These are phyloP conservation scores for Eutrema yunnanense DNA, from an alignment of 345 rosid species.

Conservation along the genomic window DNA sequence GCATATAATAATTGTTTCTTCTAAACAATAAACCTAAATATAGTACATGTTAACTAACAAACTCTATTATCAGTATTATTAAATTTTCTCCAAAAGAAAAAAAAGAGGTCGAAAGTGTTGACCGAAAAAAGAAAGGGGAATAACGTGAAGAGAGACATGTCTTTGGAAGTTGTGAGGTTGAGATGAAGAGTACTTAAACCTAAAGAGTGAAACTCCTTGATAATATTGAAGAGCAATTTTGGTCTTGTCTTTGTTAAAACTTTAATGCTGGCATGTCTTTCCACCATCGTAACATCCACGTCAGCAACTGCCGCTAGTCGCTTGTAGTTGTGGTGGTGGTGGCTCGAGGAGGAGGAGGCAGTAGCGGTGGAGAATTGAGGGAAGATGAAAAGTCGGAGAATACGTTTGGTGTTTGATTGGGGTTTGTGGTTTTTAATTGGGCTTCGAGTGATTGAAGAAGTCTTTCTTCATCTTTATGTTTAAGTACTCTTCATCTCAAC, in stretches of 20 bases:
- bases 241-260: conserved; percentile 43
- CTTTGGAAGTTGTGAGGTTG: conserved; percentile 42
- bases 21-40: background rate
- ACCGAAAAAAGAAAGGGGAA: background rate
- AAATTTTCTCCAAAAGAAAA: background rate
- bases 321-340: background rate
- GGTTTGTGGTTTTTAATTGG: conserved; percentile 20
- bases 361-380: conserved; percentile 46
- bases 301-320: conserved; percentile 32
- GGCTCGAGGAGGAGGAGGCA: background rate
- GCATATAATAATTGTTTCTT: background rate
- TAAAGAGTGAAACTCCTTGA: conserved; percentile 41
- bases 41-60: background rate
- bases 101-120: conserved; percentile 7
- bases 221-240: conserved; percentile 47
- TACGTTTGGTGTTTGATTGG: background rate
- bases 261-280: conserved; percentile 53
- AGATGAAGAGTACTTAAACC: conserved; percentile 48
- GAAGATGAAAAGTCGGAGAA: conserved; percentile 47
- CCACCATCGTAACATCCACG: conserved; percentile 62
- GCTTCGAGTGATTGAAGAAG: conserved; percentile 47
- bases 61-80: background rate
- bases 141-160: conserved; percentile 43
- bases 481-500: too few species aligned
- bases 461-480: conserved; percentile 33